Base-by-base conservation (phyloP, 2,329 filamentous ascomycete species). In the Penicillium sclerotigenum region DNA sequence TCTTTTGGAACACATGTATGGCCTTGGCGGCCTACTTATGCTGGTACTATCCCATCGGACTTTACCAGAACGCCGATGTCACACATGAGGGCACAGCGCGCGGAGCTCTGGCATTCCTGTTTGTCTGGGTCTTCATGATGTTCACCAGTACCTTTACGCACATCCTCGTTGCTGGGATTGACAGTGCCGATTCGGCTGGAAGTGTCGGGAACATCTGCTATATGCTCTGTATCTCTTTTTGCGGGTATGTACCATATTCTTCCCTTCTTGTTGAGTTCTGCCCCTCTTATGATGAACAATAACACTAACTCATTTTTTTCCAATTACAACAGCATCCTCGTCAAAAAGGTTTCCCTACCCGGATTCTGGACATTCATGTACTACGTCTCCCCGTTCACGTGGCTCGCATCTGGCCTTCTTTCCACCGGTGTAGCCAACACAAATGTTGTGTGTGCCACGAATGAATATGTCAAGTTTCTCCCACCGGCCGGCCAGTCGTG, bases 91-190 rank as follows among this genome's bases (percentile, higher is more conserved):
- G 75, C 10, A 57, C 68, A 0, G 77, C 80, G 28, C 80, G 85
- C 1, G 81, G 88, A 60, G 83, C 76, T 0, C 74, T 89, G 1
- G 82, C 88, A 52, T 79, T 89, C 14, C 73, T 90, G 2, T 82
- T 85, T 63, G 77, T 80, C 59, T 78, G 87, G 56, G 79, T 84
- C 56, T 84, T 90, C 59, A 79, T 90, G 68, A 74, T 90, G 59
- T 90, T 86, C 70, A 81, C 86, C 29, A 83, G 80, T 26, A 84
- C 87, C 0, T 90, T 90, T 62, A 84, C 87, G 0, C 83, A 88
- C 60, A 84, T 90, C 81, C 80, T 83, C 26, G 87, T 90, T 54
- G 83, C 85, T 4, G 47, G 48, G 0, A 49, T 59, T 1, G 54
- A 57, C 3, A 47, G 18, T 13, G 45, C 1, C 1, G 80, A 87